Evolutionary conservation across 2,329 filamentous ascomycete species (phyloP).

Genomic region (Pseudopithomyces chartarum): DNA sequence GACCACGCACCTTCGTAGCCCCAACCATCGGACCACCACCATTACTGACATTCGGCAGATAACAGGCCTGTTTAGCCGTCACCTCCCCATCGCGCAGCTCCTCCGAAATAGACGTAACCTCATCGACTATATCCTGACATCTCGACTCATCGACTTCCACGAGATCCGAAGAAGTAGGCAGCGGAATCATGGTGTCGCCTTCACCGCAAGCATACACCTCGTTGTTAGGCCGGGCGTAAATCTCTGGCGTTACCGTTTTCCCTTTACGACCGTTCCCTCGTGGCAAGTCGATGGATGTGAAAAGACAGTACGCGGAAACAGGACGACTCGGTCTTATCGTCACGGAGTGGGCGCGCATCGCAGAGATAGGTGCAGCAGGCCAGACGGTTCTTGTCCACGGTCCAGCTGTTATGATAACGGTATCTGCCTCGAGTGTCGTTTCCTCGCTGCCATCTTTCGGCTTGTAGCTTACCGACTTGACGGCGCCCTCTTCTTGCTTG

Average conservation of each 20-base stretch:
- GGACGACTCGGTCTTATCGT: constrained; percentile 62
- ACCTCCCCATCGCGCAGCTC: constrained; percentile 59
- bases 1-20: constrained; percentile 69
- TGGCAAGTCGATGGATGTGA: constrained; percentile 84
- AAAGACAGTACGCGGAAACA: constrained; percentile 77
- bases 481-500: constrained; percentile 58
- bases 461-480: constrained; percentile 68
- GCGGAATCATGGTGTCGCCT: constrained; percentile 73
- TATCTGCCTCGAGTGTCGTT: constrained; percentile 58
- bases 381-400: constrained; percentile 64
- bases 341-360: constrained; percentile 67
- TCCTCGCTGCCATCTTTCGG: constrained; percentile 54
- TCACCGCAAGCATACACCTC: constrained; percentile 96
- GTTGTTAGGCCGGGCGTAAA: constrained; percentile 86
- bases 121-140: constrained; percentile 85
- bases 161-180: constrained; percentile 76
- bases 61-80: constrained; percentile 84
- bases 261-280: constrained; percentile 41
- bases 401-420: constrained; percentile 65
- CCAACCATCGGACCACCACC: constrained; percentile 78
- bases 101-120: constrained; percentile 66
- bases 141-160: constrained; percentile 76
- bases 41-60: constrained; percentile 75
- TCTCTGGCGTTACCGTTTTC: constrained; percentile 79
- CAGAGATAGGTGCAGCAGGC: constrained; percentile 61